phyloP scores from a whole-genome alignment of 371 early-diverging fungal genomes.

The Nematocida minor region DNA sequence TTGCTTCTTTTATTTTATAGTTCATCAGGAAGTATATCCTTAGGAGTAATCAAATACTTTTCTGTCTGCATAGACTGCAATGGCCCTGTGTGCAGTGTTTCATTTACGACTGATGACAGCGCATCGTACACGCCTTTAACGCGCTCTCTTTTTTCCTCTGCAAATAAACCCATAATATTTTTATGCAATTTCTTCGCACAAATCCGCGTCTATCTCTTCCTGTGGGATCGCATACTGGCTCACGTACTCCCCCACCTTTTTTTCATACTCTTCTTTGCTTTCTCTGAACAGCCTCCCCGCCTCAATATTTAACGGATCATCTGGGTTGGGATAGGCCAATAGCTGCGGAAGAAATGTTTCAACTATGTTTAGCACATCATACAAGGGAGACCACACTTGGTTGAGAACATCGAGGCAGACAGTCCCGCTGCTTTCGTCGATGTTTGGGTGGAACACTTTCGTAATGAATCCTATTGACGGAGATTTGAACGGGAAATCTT shows the following conservation, averaged over 20 bases:
- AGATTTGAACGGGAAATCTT: conserved; percentile 95
- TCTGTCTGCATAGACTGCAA: not conserved
- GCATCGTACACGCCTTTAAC: conserved; percentile 23
- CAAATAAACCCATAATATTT: conserved; percentile 7
- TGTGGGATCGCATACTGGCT: conserved; percentile 53
- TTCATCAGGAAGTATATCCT: not conserved
- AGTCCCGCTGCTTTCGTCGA: conserved; percentile 94
- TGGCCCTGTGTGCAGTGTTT: conserved; percentile 14
- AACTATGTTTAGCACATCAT: conserved; percentile 90
- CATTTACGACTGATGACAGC: conserved; percentile 17
- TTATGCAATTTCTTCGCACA: conserved; percentile 49
- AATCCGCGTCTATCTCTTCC: conserved; percentile 12
- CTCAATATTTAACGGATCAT: conserved; percentile 97
- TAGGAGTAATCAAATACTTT: not conserved
- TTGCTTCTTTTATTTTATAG: not conserved
- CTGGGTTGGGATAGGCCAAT: conserved; percentile 91
- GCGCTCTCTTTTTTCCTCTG: not conserved
- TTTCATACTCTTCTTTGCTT: conserved; percentile 78
- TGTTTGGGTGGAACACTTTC: conserved; percentile 97
- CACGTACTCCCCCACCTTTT: conserved; percentile 54
- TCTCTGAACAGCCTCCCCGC: conserved; percentile 91
- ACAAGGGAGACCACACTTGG: conserved; percentile 89
- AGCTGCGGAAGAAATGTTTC: conserved; percentile 93
- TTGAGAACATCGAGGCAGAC: conserved; percentile 98
- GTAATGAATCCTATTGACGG: conserved; percentile 97